Percentiles rank a stretch among this genome's conserved stretches.
These are phyloP conservation scores for Biscogniauxia sp. DNA, from an alignment of 2,329 filamentous ascomycete genomes.

Conservation along the genomic window DNA sequence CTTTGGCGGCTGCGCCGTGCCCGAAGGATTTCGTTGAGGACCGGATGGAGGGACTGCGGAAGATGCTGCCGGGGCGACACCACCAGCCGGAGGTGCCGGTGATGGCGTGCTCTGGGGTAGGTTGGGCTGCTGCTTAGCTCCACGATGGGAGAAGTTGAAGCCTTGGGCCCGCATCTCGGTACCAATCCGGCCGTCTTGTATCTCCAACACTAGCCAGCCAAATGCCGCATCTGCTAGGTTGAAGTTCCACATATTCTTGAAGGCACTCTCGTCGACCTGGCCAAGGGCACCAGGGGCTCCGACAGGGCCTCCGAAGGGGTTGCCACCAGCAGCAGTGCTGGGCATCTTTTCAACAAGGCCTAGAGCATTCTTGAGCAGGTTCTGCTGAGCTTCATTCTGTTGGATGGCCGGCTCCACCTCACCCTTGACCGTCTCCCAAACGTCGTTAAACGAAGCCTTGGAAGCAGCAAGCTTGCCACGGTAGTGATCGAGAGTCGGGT, in stretches of 20 bases:
- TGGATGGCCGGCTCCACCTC: slow-evolving; percentile 94
- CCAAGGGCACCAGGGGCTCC: slow-evolving; percentile 71
- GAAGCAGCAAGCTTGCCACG: slow-evolving; percentile 96
- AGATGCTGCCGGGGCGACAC: slow-evolving; percentile 30
- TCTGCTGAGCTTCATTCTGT: slow-evolving; percentile 91
- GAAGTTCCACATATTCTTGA: slow-evolving; percentile 99
- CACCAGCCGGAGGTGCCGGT: slow-evolving; percentile 35
- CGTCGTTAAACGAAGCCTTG: slow-evolving; percentile 97
- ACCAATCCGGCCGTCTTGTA: slow-evolving; percentile 92
- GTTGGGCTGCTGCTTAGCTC: slow-evolving; percentile 68
- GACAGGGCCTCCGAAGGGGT: slow-evolving; percentile 88
- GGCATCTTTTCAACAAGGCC: slow-evolving; percentile 99
- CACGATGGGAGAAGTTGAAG: slow-evolving; percentile 97
- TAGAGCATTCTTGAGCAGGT: slow-evolving; percentile 84
- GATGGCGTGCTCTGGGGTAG: slow-evolving; percentile 37
- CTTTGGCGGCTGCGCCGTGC: slow-evolving; percentile 40
- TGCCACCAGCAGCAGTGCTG: slow-evolving; percentile 87
- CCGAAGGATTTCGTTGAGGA: slow-evolving; percentile 35
- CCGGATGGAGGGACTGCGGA: slow-evolving; percentile 31
- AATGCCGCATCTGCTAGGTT: slow-evolving; percentile 97
- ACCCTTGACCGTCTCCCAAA: slow-evolving; percentile 97
- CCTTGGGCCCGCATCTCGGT: slow-evolving; percentile 98
- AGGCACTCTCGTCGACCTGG: slow-evolving; percentile 95
- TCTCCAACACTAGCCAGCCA: slow-evolving; percentile 90
- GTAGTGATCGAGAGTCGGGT: slow-evolving; percentile 96